These are phyloP conservation scores for Trichophyton equinum DNA, from an alignment of 2,329 filamentous ascomycete genomes.

Conservation along the genomic window DNA sequence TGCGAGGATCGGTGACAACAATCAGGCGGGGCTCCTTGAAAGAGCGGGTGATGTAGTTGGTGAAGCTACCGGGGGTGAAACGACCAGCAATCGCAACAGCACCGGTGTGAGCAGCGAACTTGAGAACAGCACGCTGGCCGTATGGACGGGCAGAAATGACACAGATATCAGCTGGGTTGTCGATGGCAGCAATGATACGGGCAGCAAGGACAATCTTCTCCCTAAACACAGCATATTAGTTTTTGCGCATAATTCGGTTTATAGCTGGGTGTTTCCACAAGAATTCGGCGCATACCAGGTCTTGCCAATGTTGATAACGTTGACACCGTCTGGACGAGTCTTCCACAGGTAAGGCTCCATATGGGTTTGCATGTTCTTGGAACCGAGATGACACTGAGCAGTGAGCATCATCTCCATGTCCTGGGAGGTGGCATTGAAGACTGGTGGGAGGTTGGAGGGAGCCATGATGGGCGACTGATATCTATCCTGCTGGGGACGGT, in stretches of 20 bases:
- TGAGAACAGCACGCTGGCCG: conserved; percentile 97
- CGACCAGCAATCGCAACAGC: conserved; percentile 96
- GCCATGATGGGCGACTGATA: conserved; percentile 68
- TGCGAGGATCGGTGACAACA: conserved; percentile 98
- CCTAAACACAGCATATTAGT: conserved; percentile 40
- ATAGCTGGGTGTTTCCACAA: not conserved
- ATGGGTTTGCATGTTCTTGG: conserved; percentile 99
- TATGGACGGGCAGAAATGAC: conserved; percentile 99
- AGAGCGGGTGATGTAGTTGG: conserved; percentile 99
- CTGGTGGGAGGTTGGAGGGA: conserved; percentile 80
- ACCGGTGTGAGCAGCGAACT: conserved; percentile 98
- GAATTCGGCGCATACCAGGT: conserved; percentile 59
- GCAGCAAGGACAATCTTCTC: conserved; percentile 99
- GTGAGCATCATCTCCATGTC: conserved; percentile 99
- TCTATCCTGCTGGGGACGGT: conserved; percentile 20
- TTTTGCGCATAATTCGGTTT: not conserved
- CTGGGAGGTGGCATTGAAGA: conserved; percentile 93
- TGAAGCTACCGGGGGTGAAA: conserved; percentile 99
- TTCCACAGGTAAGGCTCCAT: conserved; percentile 99
- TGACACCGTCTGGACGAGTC: conserved; percentile 95
- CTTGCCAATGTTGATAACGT: conserved; percentile 99
- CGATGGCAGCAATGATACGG: conserved; percentile 95
- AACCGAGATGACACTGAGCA: conserved; percentile 90
- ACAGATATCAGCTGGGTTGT: conserved; percentile 98
- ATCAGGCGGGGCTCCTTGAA: conserved; percentile 99